These are phyloP conservation scores for Neoascochyta sp. DNA, from an alignment of 2,329 filamentous ascomycete species.

Conservation along the genomic window DNA sequence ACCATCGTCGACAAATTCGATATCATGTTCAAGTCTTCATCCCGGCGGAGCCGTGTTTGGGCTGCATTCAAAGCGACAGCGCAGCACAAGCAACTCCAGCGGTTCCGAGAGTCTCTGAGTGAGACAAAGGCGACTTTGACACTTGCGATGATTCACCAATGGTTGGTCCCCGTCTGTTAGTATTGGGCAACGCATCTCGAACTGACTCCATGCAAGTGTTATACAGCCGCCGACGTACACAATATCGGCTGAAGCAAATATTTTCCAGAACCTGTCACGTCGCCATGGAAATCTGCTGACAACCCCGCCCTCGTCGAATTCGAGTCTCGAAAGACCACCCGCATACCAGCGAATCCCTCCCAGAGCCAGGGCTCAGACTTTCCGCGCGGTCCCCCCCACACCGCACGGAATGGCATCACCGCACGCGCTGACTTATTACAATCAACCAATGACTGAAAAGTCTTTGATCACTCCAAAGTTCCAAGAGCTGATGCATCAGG, in stretches of 20 bases:
- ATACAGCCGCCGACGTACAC: background rate
- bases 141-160: conserved; percentile 6
- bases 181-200: background rate
- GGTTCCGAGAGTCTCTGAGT: conserved; percentile 5
- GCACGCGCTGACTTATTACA: too few species aligned
- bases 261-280: background rate
- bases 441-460: too few species aligned
- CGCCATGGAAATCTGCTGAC: too few species aligned
- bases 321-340: too few species aligned
- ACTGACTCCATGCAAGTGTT: background rate
- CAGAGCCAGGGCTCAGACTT: too few species aligned
- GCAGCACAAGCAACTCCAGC: conserved; percentile 6
- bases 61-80: conserved; percentile 4
- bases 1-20: conserved; percentile 2
- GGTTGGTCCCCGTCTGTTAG: background rate
- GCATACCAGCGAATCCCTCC: too few species aligned
- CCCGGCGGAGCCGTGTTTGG: conserved; percentile 2
- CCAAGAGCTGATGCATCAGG: conserved; percentile 5
- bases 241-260: background rate
- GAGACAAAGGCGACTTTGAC: conserved; percentile 7
- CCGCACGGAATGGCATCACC: too few species aligned
- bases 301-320: too few species aligned
- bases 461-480: too few species aligned
- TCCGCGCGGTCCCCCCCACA: too few species aligned
- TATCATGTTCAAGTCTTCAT: conserved; percentile 2